Evolutionary conservation across 2,329 filamentous ascomycete genomes (phyloP), one percentile per base, ranked within the genome.

Genomic region (Penicillium sp.): DNA sequence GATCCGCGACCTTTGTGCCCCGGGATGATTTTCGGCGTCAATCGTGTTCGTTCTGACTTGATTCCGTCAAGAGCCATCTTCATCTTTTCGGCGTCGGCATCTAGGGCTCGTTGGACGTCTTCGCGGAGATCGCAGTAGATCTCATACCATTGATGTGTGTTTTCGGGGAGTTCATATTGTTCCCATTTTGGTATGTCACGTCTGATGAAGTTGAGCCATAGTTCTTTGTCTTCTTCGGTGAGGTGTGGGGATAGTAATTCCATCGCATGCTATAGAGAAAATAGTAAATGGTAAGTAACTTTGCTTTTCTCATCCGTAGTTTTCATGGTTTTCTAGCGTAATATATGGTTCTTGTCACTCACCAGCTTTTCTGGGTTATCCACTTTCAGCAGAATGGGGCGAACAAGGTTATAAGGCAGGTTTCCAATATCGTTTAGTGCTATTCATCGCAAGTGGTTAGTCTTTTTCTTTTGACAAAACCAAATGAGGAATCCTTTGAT

Each of bases 191-290:
- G 86, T 60, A 96, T 90, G 67, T 96, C 87, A 48, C 86, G 85
- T 51, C 85, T 83, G 73, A 98, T 95, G 68, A 97, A 84, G 27
- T 84, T 83, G 43, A 86, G 76, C 93, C 93, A 97, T 59, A 93
- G 79, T 65, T 92, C 89, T 21, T 79, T 82, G 39, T 87, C 87
- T 55, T 89, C 80, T 37, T 86, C 85, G 59, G 84, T 80, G 51
- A 97, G 82, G 62, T 96, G 90, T 0, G 91, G 90, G 5, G 88
- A 93, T 68, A 87, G 86, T 50, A 82, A 60, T 75, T 97, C 93
- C 57, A 97, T 82, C 55, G 82, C 73, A 63, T 79, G 75, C 77
- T 81, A 48, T 41, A 24, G 19, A 22, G 3, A 21, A 5, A 2
- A 41, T 41, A 0, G 16, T 6, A 48, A 45, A 14, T 22, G 13